Base-by-base conservation (phyloP, 768 basidiomycete genomes). In the Lactifluus piperatus region DNA sequence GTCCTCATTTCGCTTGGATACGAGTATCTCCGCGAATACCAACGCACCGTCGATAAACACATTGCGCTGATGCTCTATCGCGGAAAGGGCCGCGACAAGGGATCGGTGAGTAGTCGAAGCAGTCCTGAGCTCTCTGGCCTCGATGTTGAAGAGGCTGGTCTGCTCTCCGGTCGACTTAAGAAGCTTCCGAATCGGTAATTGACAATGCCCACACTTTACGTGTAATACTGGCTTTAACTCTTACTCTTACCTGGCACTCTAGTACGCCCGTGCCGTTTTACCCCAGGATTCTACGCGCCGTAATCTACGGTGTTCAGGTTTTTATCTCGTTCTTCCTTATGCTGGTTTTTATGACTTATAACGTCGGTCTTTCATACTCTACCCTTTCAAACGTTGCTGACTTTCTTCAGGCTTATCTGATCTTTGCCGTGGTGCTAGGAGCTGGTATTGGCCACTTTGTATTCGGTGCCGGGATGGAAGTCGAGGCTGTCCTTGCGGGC, bases 311-410 rank as follows among this genome's bases (percentile, higher is more conserved):
- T n/a, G 71, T 77, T 4, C 82, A 82, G 3, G 82, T 92, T 22
- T 85, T 86, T 70, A 71, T 92, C 58, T 89, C 89, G 36, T 89
- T 88, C 77, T 91, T 91, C 80, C 81, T 92, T 69, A 97, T 97
- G 93, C 76, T 97, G 58, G 84, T 95, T 41, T 94, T 92, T 72
- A 95, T 97, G 93, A 95, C 93, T 5, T 97, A 94, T 74, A 97
- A 97, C 64, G 91, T 92, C 58, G 67, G 88, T 74, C 24, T 39
- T 30, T 22, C n/a, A 36, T 46, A 41, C 36, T 57, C 37, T 22
- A 54, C 22, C 49, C 18, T 29, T 41, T 7, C 39, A 26, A 32
- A 43, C 41, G 20, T 63, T 41, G 7, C 56, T 46, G 30, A 47
- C 51, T 29, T 11, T 18, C 32, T 47, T 1, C 64, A 94, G 91